A percentile compares a stretch with the other conserved stretches of the same genome.
Evolutionary conservation across 495 filamentous ascomycete species (phyloP).

Genomic region (Lepraria neglecta): DNA sequence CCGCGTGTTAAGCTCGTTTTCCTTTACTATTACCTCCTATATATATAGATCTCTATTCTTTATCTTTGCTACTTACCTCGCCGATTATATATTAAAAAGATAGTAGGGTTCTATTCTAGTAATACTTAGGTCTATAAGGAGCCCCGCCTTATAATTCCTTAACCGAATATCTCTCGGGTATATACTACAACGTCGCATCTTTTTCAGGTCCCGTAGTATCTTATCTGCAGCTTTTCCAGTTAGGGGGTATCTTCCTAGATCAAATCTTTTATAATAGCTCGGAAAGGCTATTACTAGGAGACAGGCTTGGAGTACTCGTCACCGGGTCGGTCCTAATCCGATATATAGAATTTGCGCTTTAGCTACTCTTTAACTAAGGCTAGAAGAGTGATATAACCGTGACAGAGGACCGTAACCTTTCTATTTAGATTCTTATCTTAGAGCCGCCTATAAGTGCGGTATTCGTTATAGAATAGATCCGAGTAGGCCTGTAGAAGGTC

Average conservation of each 20-base stretch:
- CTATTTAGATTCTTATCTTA: too few relatives aligned
- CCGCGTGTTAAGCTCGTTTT: neutral
- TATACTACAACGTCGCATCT: slow-evolving; percentile 18
- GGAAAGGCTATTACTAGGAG: slow-evolving; percentile 13
- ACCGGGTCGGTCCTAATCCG: neutral
- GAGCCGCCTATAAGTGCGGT: slow-evolving; percentile 19
- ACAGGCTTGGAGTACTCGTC: slow-evolving; percentile 3
- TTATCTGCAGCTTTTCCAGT: too few relatives aligned
- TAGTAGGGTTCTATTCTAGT: slow-evolving; percentile 11
- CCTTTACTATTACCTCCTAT: neutral
- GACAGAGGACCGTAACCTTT: slow-evolving; percentile 17
- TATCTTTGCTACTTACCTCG: neutral
- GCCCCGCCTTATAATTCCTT: slow-evolving; percentile 19
- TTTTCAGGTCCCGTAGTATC: slow-evolving; percentile 17
- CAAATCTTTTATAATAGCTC: slow-evolving; percentile 22
- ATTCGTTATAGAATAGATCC: slow-evolving; percentile 22
- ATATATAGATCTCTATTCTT: neutral
- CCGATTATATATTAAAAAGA: slow-evolving; percentile 12
- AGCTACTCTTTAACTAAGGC: neutral
- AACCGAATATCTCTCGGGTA: slow-evolving; percentile 7
- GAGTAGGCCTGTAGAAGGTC: slow-evolving; percentile 4
- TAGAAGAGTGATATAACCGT: slow-evolving; percentile 15
- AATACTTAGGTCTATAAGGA: slow-evolving; percentile 22
- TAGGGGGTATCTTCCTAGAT: slow-evolving; percentile 10
- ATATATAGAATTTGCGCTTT: neutral